Percentiles rank a stretch among this genome's conserved stretches.
Conservation (phyloP, 78 protist genomes). For the Emiliania huxleyi region DNA sequence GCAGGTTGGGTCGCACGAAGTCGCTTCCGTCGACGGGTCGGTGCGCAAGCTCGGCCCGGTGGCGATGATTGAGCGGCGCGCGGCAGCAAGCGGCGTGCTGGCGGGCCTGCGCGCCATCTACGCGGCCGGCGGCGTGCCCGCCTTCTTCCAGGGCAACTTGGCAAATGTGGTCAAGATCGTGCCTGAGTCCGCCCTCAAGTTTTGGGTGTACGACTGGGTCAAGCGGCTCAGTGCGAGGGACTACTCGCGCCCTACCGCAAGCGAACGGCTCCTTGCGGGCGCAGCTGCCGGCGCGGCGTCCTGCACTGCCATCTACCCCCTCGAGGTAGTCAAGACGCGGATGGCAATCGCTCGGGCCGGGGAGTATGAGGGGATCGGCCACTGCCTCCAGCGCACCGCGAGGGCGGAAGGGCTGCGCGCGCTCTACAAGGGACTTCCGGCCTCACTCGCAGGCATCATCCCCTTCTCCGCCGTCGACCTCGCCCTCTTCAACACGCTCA, state of each 20-base stretch:
- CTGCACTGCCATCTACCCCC: constrained; percentile 23
- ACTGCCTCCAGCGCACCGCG: not conserved
- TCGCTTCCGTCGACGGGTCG: not conserved
- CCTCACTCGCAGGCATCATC: constrained; percentile 23
- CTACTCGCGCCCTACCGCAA: not conserved
- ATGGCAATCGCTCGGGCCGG: constrained; percentile 2
- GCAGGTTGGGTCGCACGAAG: not conserved
- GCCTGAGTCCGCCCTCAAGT: not conserved
- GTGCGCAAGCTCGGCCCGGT: not conserved
- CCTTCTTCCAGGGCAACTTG: constrained; percentile 26
- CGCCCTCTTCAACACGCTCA: not conserved
- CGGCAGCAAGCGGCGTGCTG: not conserved
- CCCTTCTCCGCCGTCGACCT: constrained; percentile 34
- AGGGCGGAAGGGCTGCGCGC: constrained; percentile 20
- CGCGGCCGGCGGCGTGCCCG: not conserved
- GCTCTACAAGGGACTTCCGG: constrained; percentile 17
- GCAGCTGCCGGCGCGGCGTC: constrained; percentile 39
- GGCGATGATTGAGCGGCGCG: not conserved
- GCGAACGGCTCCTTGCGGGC: not conserved
- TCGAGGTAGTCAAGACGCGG: constrained; percentile 44
- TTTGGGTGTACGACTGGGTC: not conserved
- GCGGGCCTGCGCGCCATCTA: not conserved
- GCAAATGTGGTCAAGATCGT: constrained; percentile 34
- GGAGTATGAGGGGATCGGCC: not conserved
- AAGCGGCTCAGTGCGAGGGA: not conserved